Evolutionary conservation across 129 eudicot genomes (phyloP), one percentile per base, ranked within the genome.

Genomic region (Glebionis coronaria): DNA sequence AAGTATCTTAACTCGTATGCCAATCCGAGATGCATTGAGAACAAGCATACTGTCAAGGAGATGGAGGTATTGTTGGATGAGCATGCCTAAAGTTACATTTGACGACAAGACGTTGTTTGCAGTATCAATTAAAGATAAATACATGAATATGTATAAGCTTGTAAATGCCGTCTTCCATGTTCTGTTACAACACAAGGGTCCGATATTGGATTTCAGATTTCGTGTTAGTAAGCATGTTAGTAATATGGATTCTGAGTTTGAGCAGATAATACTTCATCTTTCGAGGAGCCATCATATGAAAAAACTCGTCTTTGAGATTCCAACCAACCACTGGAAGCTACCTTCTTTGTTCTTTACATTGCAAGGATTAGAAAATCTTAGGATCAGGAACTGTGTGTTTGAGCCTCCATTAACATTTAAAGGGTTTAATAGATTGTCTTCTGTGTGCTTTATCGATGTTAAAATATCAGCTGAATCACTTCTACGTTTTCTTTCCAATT

Each of bases 121-220:
- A n/a, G n/a, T n/a, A n/a, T n/a, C n/a, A n/a, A n/a, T n/a, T 11
- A 15, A 73, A 56, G 13, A 4, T 12, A 2, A 0, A 44, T 12
- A 2, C 5, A 12, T 29, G 54, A 18, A 40, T 25, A 53, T 11
- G 11, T 28, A 42, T 11, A 63, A 63, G n/a, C 23, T 38, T 64
- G 11, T 64, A 2, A 21, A 14, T 6, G 75, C 46, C n/a, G 12
- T 79, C 14, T 73, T 60, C 66, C 70, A 72, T 28, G 78, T 78
- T 59, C 53, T 78, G 38, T 59, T 61, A n/a, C 47, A 67, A 49
- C 78, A 72, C 63, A 57, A 55, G 18, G 74, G 78, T 10, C 74
- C 78, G 9, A 42, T 68, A n/a, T 27, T 20, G 16, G 63, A 66
- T 28, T 72, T 72, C 12, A 5, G 0, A 0, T 62, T 66, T 59